Conservation (phyloP, 371 early-diverging fungal genomes). For the Apophysomyces ossiformis region DNA sequence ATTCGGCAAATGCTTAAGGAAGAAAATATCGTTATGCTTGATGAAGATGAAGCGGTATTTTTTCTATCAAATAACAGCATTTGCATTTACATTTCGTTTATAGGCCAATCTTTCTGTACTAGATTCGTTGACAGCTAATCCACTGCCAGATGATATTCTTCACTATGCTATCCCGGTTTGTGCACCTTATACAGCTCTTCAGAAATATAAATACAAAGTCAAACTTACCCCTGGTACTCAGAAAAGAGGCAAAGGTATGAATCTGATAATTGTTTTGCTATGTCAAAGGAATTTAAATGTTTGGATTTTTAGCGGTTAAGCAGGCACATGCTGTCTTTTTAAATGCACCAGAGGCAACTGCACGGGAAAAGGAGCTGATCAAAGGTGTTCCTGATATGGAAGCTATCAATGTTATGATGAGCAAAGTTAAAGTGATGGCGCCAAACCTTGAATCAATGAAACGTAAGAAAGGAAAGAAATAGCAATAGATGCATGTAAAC, state of each 20-base stretch:
- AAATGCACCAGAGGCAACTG: constrained; percentile 51
- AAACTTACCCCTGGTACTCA: constrained; percentile 95
- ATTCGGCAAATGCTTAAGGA: constrained; percentile 74
- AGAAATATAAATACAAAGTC: constrained; percentile 94
- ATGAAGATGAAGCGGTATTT: constrained; percentile 63
- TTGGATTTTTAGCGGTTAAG: constrained; percentile 36
- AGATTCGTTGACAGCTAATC: constrained; percentile 82
- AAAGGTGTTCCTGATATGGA: constrained; percentile 87
- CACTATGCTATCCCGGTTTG: constrained; percentile 94
- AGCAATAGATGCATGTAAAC: constrained; percentile 20
- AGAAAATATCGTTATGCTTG: constrained; percentile 72
- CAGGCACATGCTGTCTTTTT: constrained; percentile 59
- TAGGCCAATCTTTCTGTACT: constrained; percentile 65
- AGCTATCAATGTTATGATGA: constrained; percentile 80
- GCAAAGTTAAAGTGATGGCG: constrained; percentile 86
- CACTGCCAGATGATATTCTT: constrained; percentile 80
- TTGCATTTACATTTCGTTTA: constrained; percentile 3
- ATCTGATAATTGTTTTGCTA: constrained; percentile 4
- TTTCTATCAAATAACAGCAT: neutral
- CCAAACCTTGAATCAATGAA: constrained; percentile 74
- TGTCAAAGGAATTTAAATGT: neutral
- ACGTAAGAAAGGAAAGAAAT: constrained; percentile 59
- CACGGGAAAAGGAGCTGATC: constrained; percentile 81
- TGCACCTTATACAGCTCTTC: constrained; percentile 92
- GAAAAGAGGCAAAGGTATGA: constrained; percentile 93